Evolutionary conservation across 345 rosid species (phyloP).

Genomic region (Boechera stricta): DNA sequence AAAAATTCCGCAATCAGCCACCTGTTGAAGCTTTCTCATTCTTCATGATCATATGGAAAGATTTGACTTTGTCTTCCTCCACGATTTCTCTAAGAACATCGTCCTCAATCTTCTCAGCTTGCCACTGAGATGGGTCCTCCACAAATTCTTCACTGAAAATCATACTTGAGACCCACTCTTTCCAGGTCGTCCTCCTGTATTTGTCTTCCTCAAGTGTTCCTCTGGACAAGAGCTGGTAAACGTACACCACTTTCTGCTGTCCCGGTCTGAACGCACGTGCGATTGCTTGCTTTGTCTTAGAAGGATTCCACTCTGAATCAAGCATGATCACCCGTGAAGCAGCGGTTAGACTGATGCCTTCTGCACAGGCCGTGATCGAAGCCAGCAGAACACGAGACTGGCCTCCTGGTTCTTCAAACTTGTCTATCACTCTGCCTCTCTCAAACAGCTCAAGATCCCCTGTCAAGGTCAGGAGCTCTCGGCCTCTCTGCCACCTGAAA

Average conservation of each 20-base stretch:
- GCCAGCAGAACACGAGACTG: conserved; percentile 72
- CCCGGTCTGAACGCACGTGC: conserved; percentile 93
- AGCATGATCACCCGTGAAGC: conserved; percentile 82
- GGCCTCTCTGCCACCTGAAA: conserved; percentile 77
- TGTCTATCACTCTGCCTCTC: conserved; percentile 80
- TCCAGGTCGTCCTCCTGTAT: conserved; percentile 89
- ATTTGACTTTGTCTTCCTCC: conserved; percentile 73
- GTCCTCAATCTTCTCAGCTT: conserved; percentile 83
- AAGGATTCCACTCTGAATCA: conserved; percentile 94
- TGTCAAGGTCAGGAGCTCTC: conserved; percentile 73
- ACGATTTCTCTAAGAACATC: conserved; percentile 82
- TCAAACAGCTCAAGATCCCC: conserved; percentile 93
- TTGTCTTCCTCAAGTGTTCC: conserved; percentile 89
- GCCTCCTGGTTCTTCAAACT: conserved; percentile 75
- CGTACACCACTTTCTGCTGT: conserved; percentile 87
- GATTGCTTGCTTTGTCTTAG: conserved; percentile 94
- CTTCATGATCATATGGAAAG: conserved; percentile 91
- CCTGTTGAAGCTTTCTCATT: conserved; percentile 61
- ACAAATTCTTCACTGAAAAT: conserved; percentile 88
- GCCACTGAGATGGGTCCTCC: conserved; percentile 87
- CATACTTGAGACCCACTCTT: conserved; percentile 94
- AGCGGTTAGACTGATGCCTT: conserved; percentile 91
- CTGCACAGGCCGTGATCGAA: conserved; percentile 93
- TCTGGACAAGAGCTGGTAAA: conserved; percentile 83
- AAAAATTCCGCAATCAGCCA: conserved; percentile 31